A percentile compares a stretch with the other conserved stretches of the same genome.
Evolutionary conservation across 257 asterid genomes (phyloP).

Genomic region (Fraxinus pennsylvanica): DNA sequence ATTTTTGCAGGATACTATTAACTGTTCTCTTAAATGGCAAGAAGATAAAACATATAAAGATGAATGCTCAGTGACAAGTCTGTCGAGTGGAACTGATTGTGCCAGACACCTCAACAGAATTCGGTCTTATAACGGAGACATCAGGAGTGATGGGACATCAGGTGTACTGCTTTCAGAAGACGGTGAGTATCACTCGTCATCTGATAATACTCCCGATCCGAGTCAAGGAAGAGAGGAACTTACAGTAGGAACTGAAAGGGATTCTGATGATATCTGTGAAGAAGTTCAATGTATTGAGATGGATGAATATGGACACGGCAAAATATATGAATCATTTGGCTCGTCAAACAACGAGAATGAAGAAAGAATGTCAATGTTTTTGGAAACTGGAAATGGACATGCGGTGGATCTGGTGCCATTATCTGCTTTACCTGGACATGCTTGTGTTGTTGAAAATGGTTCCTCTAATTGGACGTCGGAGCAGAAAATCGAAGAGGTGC

Average conservation of each 20-base stretch:
- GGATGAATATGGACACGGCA: constrained; percentile 40
- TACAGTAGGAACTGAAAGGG: constrained; percentile 42
- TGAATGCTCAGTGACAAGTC: not conserved
- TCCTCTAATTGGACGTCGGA: constrained; percentile 40
- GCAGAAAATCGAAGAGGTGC: constrained; percentile 51
- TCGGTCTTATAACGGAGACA: constrained; percentile 29
- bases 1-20: not conserved
- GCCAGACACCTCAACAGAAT: constrained; percentile 19
- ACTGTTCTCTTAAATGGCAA: not conserved
- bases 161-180: constrained; percentile 22
- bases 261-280: constrained; percentile 59
- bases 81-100: not conserved
- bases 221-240: constrained; percentile 36
- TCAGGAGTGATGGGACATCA: constrained; percentile 23
- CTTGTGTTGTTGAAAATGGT: constrained; percentile 36
- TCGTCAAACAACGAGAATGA: constrained; percentile 43
- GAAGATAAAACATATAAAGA: not conserved
- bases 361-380: constrained; percentile 39
- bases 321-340: constrained; percentile 33
- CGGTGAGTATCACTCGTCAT: constrained; percentile 35
- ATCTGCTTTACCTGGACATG: constrained; percentile 39
- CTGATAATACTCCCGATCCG: constrained; percentile 42
- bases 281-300: constrained; percentile 70
- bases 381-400: constrained; percentile 31
- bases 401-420: constrained; percentile 31